Conservation (phyloP, 345 rosid genomes). For the Syzygium aromaticum region DNA sequence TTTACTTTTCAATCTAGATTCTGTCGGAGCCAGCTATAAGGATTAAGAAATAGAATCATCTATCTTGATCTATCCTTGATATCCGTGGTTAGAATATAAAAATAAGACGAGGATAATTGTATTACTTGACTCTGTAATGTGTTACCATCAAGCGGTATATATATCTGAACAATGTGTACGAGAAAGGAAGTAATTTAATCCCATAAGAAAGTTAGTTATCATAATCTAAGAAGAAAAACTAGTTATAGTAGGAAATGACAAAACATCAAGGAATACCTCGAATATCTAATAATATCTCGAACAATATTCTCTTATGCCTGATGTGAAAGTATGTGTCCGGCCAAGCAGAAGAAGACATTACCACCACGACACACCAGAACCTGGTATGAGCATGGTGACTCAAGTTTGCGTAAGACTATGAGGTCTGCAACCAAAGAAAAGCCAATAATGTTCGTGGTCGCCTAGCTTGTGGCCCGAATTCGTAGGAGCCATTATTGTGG, state of each 20-base stretch:
- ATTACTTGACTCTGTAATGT: background rate
- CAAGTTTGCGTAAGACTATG: background rate
- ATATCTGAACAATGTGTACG: too few relatives aligned
- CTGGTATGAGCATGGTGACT: background rate
- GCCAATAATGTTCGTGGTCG: background rate
- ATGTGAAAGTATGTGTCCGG: background rate
- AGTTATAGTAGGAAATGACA: too few relatives aligned
- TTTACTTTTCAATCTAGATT: background rate
- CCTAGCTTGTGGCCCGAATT: background rate
- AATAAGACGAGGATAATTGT: background rate
- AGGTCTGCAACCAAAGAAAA: background rate
- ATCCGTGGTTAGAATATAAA: background rate
- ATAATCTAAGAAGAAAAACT: background rate
- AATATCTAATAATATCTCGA: too few relatives aligned
- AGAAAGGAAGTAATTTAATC: too few relatives aligned
- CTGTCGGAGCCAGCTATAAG: background rate
- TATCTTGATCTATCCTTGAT: background rate
- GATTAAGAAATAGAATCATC: background rate
- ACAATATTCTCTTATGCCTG: too few relatives aligned
- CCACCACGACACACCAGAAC: background rate
- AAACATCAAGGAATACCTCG: too few relatives aligned
- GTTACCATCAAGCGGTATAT: too few relatives aligned
- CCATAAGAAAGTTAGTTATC: too few relatives aligned
- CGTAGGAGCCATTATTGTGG: background rate
- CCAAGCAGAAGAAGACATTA: background rate